phyloP scores from a whole-genome alignment of 371 early-diverging fungal species.

The Nematocida displodere region DNA sequence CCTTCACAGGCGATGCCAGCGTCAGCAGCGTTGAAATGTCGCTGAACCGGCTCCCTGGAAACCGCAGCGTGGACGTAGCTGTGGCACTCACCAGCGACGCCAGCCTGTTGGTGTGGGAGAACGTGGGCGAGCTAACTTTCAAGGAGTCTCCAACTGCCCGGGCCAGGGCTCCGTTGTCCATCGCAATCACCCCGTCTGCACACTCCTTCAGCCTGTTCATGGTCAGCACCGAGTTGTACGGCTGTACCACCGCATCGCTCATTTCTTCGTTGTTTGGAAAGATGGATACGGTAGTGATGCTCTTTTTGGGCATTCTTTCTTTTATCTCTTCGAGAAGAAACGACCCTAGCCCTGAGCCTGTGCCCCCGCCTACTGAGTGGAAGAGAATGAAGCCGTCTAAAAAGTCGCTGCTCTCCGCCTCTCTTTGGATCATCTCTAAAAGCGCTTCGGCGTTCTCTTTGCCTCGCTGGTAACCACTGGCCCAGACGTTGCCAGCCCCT shows the following conservation, averaged over 20 bases:
- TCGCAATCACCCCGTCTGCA: slow-evolving; percentile 76
- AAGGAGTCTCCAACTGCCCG: slow-evolving; percentile 83
- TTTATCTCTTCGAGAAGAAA: slow-evolving; percentile 76
- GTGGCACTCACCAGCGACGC: slow-evolving; percentile 91
- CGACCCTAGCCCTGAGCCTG: slow-evolving; percentile 87
- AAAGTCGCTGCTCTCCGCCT: slow-evolving; percentile 81
- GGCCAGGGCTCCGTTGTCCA: slow-evolving; percentile 68
- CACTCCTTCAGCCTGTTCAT: slow-evolving; percentile 79
- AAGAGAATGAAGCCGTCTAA: slow-evolving; percentile 79
- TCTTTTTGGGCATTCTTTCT: slow-evolving; percentile 86
- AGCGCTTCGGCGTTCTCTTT: slow-evolving; percentile 73
- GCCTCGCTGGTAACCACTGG: slow-evolving; percentile 75
- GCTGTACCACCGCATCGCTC: slow-evolving; percentile 96
- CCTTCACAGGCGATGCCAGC: slow-evolving; percentile 82
- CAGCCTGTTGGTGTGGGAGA: slow-evolving; percentile 88
- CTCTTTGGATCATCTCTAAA: slow-evolving; percentile 82
- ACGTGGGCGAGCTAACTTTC: slow-evolving; percentile 81
- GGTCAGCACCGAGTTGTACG: slow-evolving; percentile 92
- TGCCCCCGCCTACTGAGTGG: slow-evolving; percentile 88
- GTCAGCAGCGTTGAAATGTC: slow-evolving; percentile 86
- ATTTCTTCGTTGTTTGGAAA: slow-evolving; percentile 92
- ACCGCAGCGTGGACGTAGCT: slow-evolving; percentile 88
- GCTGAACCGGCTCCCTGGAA: slow-evolving; percentile 96
- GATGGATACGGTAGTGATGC: slow-evolving; percentile 93
- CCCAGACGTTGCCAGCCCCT: slow-evolving; percentile 92